phyloP scores from a whole-genome alignment of 2,329 filamentous ascomycete species.

The Cordyceps cicadae region DNA sequence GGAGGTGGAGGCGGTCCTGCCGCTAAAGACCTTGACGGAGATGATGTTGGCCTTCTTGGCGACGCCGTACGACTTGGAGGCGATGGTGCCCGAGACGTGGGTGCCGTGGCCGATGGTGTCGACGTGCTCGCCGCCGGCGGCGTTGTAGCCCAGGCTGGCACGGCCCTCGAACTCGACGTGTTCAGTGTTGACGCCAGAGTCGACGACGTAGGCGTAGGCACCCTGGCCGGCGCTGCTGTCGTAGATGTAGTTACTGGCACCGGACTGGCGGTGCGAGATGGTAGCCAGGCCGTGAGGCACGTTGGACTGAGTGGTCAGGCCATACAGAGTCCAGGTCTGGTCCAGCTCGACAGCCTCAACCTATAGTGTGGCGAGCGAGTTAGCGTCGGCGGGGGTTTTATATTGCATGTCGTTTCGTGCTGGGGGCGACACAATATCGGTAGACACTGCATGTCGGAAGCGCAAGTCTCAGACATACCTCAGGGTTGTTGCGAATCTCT shows the following conservation, averaged over 20 bases:
- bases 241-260: constrained; percentile 22
- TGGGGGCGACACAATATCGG: not conserved
- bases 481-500: constrained; percentile 29
- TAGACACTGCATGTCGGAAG: not conserved
- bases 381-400: not conserved
- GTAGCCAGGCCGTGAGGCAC: constrained; percentile 37
- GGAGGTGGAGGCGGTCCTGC: constrained; percentile 36
- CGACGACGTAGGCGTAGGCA: constrained; percentile 56
- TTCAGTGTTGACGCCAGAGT: constrained; percentile 51
- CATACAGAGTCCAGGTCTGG: constrained; percentile 18
- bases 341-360: constrained; percentile 27
- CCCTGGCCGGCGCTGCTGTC: constrained; percentile 44
- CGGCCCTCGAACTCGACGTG: constrained; percentile 51
- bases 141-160: constrained; percentile 26
- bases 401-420: not conserved
- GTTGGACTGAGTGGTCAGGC: constrained; percentile 25
- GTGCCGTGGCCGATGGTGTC: constrained; percentile 50
- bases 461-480: constrained; percentile 24
- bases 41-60: constrained; percentile 49
- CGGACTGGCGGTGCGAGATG: constrained; percentile 32
- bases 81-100: constrained; percentile 56
- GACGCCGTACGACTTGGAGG: constrained; percentile 52
- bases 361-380: constrained; percentile 14
- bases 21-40: constrained; percentile 55
- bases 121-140: constrained; percentile 44